Percentiles rank a stretch among this genome's conserved stretches.
Conservation (phyloP, 495 filamentous ascomycete genomes). For the Neurospora hispaniola region DNA sequence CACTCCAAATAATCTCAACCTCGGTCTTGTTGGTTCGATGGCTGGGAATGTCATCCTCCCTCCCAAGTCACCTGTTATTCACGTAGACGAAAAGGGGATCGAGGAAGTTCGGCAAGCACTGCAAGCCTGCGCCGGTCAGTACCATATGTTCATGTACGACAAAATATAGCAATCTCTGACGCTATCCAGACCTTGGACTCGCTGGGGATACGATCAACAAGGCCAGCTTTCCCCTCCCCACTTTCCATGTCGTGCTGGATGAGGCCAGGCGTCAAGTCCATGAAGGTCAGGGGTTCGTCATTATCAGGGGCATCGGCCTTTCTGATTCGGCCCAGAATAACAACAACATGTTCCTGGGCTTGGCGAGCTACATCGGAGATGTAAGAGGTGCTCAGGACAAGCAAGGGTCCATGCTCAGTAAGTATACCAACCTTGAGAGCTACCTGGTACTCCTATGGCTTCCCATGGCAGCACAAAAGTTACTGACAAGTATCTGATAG, state of each 20-base stretch:
- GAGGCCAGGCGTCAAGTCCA: conserved; percentile 26
- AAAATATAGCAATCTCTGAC: neutral
- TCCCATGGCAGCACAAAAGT: neutral
- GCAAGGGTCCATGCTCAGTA: conserved; percentile 38
- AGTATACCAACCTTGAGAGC: conserved; percentile 3
- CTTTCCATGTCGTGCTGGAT: conserved; percentile 19
- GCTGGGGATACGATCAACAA: conserved; percentile 25
- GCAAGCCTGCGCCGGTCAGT: conserved; percentile 27
- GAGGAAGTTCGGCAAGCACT: conserved; percentile 11
- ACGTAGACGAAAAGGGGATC: conserved; percentile 2
- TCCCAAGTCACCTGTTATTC: neutral
- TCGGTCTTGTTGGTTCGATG: conserved; percentile 4
- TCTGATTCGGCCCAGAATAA: conserved; percentile 33
- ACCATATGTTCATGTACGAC: neutral
- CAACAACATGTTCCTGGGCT: conserved; percentile 36
- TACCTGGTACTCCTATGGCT: neutral
- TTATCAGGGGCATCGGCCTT: conserved; percentile 35
- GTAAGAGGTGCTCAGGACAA: conserved; percentile 38
- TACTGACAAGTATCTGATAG: conserved; percentile 12
- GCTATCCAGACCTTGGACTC: conserved; percentile 21
- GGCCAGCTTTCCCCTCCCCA: conserved; percentile 31
- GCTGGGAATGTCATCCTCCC: neutral
- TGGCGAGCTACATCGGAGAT: conserved; percentile 41
- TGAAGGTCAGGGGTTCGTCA: conserved; percentile 34
- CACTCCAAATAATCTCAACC: neutral